Conservation (phyloP, 495 filamentous ascomycete genomes). For the Lophiotrema nucula region DNA sequence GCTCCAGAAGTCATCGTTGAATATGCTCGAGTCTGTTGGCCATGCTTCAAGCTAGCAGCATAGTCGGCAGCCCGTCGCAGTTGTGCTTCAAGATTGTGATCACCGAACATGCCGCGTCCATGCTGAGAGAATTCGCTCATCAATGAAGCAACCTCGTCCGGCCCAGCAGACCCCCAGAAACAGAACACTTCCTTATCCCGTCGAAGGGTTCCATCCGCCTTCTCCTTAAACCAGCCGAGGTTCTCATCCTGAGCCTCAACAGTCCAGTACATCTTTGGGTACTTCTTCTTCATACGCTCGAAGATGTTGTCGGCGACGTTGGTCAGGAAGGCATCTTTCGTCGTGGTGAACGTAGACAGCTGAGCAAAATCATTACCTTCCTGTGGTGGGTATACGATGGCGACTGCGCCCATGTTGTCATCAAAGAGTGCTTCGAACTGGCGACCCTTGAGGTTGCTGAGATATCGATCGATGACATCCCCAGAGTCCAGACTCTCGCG, state of each 20-base stretch:
- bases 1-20: conserved; percentile 26
- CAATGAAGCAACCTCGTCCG: conserved; percentile 80
- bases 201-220: conserved; percentile 87
- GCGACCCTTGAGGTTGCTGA: conserved; percentile 70
- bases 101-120: conserved; percentile 84
- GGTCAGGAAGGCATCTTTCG: conserved; percentile 90
- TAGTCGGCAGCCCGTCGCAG: conserved; percentile 73
- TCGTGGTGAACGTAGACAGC: conserved; percentile 90
- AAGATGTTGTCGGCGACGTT: conserved; percentile 99
- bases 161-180: conserved; percentile 88
- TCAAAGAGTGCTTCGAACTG: conserved; percentile 95
- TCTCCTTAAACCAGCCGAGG: conserved; percentile 97
- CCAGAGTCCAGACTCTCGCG: conserved; percentile 80
- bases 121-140: conserved; percentile 85
- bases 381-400: conserved; percentile 78
- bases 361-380: conserved; percentile 61
- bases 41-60: conserved; percentile 57
- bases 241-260: conserved; percentile 97
- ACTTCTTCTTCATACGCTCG: conserved; percentile 86
- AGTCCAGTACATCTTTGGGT: conserved; percentile 91
- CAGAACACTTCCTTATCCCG: conserved; percentile 87
- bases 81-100: conserved; percentile 83
- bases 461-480: conserved; percentile 81
- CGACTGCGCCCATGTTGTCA: conserved; percentile 92
- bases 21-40: conserved; percentile 37